Base-by-base conservation (phyloP, 176 grass and related monocot genomes). In the Cenchrus purpureus region DNA sequence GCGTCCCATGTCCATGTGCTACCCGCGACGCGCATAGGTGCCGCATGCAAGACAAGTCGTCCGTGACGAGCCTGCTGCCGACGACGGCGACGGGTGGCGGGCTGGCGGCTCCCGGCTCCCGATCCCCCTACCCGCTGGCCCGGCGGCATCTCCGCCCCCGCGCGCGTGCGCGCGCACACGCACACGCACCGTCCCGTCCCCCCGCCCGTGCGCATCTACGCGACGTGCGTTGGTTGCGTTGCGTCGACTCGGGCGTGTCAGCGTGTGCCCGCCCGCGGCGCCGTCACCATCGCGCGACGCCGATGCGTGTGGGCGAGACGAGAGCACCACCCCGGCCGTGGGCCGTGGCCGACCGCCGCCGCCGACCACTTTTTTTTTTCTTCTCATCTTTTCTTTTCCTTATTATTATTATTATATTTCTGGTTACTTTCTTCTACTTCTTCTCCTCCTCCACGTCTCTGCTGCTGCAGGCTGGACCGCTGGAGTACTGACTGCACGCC, bases 1-100 rank as follows among this genome's bases (percentile, higher is more conserved):
- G 46, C 14, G 9, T 34, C 14, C 68, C 79, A 82, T 86, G 84
- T 81, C 68, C 79, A 86, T 86, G 84, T 81, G 88, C 77, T 29
- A 12, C 15, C 7, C 17, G 72, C 34, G 65, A 72, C 2, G 65
- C 79, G 52, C 28, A 20, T 75, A 81, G 48, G 78, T 82, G 78
- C 57, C 66, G 88, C 79, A 66, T 4, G 84, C 65, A 67, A 58
- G 79, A 79, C 74, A 61, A 83, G 73, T 14, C 67, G 31, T 25
- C 88, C 72, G 78, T 86, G 81, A 79, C 81, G 37, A 40, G 37
- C 37, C 37, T 40, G 37, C 37, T 40, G 37, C 37, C 37, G 37
- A 40, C 37, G 37, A 40, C 37, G 37, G 4, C 37, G 37, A 40
- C 37, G 37, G 37, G 37, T 40, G 37, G 37, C 44, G 0, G 0